Percentiles rank a stretch among this genome's conserved stretches.
phyloP scores from a whole-genome alignment of 257 asterid genomes.

The Anisodus acutangulus region DNA sequence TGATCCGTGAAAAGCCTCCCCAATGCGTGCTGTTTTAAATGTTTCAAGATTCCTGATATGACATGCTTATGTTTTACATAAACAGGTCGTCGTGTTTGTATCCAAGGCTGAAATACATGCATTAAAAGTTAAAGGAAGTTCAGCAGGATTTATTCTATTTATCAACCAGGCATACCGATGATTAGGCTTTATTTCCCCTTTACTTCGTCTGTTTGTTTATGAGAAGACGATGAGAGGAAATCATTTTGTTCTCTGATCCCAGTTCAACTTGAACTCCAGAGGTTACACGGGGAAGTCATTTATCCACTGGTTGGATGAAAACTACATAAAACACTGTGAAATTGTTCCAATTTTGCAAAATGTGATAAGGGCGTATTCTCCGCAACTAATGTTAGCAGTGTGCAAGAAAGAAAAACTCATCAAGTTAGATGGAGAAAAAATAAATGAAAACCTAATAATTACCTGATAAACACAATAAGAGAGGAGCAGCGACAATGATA shows the following conservation, averaged over 20 bases:
- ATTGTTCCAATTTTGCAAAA: too few relatives aligned
- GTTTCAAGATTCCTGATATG: slow-evolving; percentile 72
- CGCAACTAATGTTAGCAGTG: not conserved
- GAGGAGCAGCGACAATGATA: slow-evolving; percentile 60
- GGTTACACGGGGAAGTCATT: too few relatives aligned
- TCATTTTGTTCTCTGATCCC: not conserved
- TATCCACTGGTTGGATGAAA: too few relatives aligned
- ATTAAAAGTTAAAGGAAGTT: slow-evolving; percentile 31
- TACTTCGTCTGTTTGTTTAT: not conserved
- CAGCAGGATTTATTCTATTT: not conserved
- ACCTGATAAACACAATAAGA: slow-evolving; percentile 89
- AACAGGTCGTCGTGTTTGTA: slow-evolving; percentile 72
- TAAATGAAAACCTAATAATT: not conserved
- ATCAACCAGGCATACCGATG: not conserved
- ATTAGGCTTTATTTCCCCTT: not conserved
- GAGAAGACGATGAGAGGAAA: not conserved
- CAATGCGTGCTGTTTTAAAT: slow-evolving; percentile 60
- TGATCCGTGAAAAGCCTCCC: slow-evolving; percentile 68
- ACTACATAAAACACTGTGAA: too few relatives aligned
- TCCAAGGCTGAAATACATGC: slow-evolving; percentile 82
- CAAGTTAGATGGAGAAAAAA: not conserved
- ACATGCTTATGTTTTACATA: slow-evolving; percentile 76
- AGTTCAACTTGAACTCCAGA: too few relatives aligned
- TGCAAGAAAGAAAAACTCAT: not conserved
- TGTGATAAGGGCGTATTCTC: too few relatives aligned